A percentile compares a stretch with the other conserved stretches of the same genome.
Conservation (phyloP, 805 yeast species). For the Metschnikowia baotianmanensis region DNA sequence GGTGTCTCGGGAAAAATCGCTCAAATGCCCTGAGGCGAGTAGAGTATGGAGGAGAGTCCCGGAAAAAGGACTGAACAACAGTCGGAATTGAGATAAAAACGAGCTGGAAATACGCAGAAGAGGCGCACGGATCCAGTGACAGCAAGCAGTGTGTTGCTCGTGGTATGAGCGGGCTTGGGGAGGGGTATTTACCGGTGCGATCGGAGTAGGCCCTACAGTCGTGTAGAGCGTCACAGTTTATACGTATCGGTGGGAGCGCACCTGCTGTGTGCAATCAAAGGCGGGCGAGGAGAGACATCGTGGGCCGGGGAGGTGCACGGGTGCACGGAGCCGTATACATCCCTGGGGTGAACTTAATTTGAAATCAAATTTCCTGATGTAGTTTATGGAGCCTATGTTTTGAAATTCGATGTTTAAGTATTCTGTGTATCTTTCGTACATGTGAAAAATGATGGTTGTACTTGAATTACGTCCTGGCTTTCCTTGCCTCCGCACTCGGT, state of each 20-base stretch:
- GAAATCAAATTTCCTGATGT: too few species aligned
- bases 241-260: neutral
- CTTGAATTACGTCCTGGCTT: neutral
- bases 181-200: neutral
- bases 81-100: too few species aligned
- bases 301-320: neutral
- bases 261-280: neutral
- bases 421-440: too few species aligned
- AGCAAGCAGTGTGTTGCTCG: too few species aligned
- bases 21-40: neutral
- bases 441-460: too few species aligned
- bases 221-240: neutral
- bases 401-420: too few species aligned
- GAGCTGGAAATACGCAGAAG: too few species aligned
- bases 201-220: constrained; percentile 1
- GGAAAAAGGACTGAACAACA: neutral
- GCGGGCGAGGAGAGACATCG: neutral
- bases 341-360: neutral
- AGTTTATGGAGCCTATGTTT: too few species aligned
- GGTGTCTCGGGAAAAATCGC: neutral
- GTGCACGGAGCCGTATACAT: neutral
- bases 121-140: too few species aligned
- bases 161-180: neutral
- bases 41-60: neutral
- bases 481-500: too few species aligned